These are phyloP conservation scores for Colletotrichum tamarilloi DNA, from an alignment of 2,329 filamentous ascomycete genomes.

Conservation along the genomic window DNA sequence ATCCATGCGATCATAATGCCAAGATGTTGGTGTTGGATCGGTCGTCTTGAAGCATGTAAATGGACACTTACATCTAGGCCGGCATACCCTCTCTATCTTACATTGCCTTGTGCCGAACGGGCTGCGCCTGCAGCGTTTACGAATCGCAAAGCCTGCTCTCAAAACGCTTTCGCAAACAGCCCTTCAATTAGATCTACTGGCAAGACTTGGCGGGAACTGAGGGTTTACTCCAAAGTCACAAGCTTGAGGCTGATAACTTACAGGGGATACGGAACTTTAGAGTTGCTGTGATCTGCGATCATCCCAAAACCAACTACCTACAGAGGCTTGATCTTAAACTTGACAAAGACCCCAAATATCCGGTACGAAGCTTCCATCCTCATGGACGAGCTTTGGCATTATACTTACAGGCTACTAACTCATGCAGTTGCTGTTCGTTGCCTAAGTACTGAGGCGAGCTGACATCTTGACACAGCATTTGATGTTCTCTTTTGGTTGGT, in stretches of 20 bases:
- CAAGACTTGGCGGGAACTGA: too few relatives aligned
- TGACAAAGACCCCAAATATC: accelerated
- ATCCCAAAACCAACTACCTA: too few relatives aligned
- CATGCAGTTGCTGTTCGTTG: too few relatives aligned
- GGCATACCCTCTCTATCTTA: neutral
- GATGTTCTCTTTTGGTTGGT: neutral
- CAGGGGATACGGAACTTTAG: too few relatives aligned
- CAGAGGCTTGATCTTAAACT: too few relatives aligned
- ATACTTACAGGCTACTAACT: too few relatives aligned
- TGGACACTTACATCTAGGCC: neutral
- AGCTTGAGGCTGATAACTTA: too few relatives aligned
- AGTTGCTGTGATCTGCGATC: too few relatives aligned
- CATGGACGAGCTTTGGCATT: too few relatives aligned
- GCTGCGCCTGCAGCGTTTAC: neutral
- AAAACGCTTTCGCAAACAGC: neutral
- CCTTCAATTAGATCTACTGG: neutral
- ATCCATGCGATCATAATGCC: neutral
- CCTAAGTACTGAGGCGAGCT: too few relatives aligned
- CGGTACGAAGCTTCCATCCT: too few relatives aligned
- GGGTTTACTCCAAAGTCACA: too few relatives aligned
- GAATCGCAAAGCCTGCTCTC: neutral
- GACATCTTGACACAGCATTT: neutral
- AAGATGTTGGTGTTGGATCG: neutral
- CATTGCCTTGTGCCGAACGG: neutral
- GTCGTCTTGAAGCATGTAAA: neutral